These are phyloP conservation scores for Sporobolomyces phaffii DNA, from an alignment of 768 basidiomycete species.

Conservation along the genomic window DNA sequence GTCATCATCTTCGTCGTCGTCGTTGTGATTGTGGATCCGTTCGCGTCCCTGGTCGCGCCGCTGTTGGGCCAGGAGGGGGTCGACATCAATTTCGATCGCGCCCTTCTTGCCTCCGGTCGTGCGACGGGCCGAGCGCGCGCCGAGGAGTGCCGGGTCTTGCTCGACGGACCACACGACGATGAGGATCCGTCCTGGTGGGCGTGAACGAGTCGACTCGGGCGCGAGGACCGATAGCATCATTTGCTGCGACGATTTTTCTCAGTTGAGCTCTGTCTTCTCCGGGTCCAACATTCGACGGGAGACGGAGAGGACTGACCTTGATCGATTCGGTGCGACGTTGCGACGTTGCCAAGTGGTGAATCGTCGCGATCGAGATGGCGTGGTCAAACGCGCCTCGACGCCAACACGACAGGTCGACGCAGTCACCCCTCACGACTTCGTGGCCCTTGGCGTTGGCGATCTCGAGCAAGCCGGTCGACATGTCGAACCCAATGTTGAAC, in stretches of 20 bases:
- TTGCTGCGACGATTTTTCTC: constrained; percentile 30
- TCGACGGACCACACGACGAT: constrained; percentile 97
- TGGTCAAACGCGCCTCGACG: constrained; percentile 80
- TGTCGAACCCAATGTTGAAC: constrained; percentile 25
- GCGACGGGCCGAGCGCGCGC: constrained; percentile 22
- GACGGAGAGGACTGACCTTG: constrained; percentile 52
- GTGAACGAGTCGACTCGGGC: constrained; percentile 34
- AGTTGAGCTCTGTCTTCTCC: too few species aligned
- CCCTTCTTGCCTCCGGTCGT: constrained; percentile 23
- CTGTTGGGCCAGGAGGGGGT: not conserved
- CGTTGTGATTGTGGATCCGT: not conserved
- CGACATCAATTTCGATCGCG: not conserved
- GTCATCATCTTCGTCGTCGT: not conserved
- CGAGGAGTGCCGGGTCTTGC: constrained; percentile 56
- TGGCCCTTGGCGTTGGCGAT: constrained; percentile 49
- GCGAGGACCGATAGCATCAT: constrained; percentile 40
- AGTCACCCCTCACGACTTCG: constrained; percentile 77
- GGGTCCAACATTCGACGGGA: too few species aligned
- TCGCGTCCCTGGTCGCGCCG: not conserved
- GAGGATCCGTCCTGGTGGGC: constrained; percentile 50
- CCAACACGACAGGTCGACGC: constrained; percentile 64
- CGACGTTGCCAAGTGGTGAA: constrained; percentile 85
- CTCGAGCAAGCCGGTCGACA: constrained; percentile 27
- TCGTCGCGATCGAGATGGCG: constrained; percentile 92
- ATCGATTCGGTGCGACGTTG: constrained; percentile 67